A percentile compares a stretch with the other conserved stretches of the same genome.
phyloP scores from a whole-genome alignment of 129 eudicot genomes.

The Chrysanthemum seticuspe region DNA sequence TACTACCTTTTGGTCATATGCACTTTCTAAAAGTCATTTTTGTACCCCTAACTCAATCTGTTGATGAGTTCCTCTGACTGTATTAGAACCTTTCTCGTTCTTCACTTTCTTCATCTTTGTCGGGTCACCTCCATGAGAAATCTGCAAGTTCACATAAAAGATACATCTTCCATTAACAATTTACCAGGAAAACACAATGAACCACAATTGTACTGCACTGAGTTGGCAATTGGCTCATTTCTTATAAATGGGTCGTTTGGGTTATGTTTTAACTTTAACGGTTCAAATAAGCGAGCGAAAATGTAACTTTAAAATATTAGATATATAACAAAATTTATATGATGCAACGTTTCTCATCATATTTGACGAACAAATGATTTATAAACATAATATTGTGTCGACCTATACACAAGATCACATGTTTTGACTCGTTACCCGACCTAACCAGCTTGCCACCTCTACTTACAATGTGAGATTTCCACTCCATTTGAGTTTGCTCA shows the following conservation, averaged over 20 bases:
- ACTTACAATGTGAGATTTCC: conserved; percentile 95
- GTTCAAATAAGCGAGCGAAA: neutral
- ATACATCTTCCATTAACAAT: neutral
- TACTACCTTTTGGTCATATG: conserved; percentile 2
- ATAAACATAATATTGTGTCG: neutral
- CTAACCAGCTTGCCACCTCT: neutral
- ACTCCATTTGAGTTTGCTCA: conserved; percentile 55
- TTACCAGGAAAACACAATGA: neutral
- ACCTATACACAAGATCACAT: neutral
- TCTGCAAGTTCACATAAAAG: conserved; percentile 38
- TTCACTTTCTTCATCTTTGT: conserved; percentile 30
- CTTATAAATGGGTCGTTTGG: conserved; percentile 2
- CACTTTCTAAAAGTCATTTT: conserved; percentile 10
- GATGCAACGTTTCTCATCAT: neutral
- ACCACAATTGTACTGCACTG: neutral
- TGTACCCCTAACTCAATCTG: conserved; percentile 24
- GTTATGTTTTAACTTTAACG: neutral
- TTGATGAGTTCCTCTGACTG: conserved; percentile 13
- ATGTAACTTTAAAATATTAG: neutral
- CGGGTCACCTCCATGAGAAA: conserved; percentile 42
- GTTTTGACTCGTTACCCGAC: neutral
- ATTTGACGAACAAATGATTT: neutral
- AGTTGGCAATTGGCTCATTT: neutral
- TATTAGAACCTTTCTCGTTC: conserved; percentile 20
- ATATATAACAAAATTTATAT: neutral